phyloP scores from a whole-genome alignment of 495 filamentous ascomycete genomes.

The Trichoderma gamsii region DNA sequence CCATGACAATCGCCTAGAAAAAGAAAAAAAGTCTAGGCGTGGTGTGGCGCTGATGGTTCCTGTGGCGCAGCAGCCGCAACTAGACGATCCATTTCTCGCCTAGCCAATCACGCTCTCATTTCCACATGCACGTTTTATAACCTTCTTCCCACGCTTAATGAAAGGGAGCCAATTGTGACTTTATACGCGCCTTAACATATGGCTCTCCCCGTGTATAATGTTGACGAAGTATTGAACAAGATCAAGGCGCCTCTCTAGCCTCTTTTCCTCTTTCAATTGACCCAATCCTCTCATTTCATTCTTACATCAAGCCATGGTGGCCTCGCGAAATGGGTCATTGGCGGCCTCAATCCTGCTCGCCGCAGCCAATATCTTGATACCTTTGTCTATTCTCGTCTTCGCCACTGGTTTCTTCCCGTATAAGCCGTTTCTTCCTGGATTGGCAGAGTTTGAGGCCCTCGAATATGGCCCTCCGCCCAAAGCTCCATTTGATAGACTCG shows the following conservation, averaged over 20 bases:
- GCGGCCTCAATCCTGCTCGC: conserved; percentile 42
- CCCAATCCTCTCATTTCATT: background rate
- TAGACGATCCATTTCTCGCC: background rate
- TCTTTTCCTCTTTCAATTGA: background rate
- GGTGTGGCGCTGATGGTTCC: background rate
- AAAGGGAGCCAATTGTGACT: background rate
- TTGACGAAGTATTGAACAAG: background rate
- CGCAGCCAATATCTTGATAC: conserved; percentile 70
- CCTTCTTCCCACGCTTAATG: background rate
- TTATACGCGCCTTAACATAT: background rate
- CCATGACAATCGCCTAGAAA: background rate
- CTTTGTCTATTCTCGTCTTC: conserved; percentile 72
- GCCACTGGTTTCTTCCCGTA: conserved; percentile 95
- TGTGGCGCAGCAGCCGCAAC: conserved; percentile 6
- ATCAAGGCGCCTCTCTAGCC: background rate
- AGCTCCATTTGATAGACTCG: conserved; percentile 74
- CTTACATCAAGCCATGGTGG: conserved; percentile 21
- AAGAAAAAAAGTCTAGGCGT: background rate
- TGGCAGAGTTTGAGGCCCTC: conserved; percentile 55
- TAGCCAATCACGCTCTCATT: conserved; percentile 7
- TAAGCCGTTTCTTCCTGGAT: conserved; percentile 82
- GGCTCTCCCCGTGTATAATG: background rate
- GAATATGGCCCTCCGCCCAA: conserved; percentile 45
- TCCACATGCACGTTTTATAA: background rate
- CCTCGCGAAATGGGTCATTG: conserved; percentile 29